A percentile compares a stretch with the other conserved stretches of the same genome.
Conservation (phyloP, 1,139 yeast genomes). For the Candida glucosophila region DNA sequence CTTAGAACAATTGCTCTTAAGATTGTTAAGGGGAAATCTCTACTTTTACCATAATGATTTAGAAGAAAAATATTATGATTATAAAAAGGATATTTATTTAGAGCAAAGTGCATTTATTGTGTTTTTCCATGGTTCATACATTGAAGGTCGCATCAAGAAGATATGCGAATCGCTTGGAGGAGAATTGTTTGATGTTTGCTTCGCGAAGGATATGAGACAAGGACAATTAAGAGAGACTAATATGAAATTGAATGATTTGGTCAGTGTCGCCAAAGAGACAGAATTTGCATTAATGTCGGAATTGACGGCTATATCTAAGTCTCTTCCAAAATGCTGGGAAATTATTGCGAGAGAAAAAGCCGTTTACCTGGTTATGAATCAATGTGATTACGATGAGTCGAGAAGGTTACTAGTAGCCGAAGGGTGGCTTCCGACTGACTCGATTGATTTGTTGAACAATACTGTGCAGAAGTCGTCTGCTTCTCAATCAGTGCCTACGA, state of each 20-base stretch:
- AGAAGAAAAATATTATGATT: constrained; percentile 36
- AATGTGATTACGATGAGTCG: constrained; percentile 56
- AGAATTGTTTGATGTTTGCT: constrained; percentile 30
- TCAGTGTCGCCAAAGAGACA: constrained; percentile 44
- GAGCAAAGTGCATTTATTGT: constrained; percentile 37
- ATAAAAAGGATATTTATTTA: constrained; percentile 21
- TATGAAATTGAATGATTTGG: constrained; percentile 46
- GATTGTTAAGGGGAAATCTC: constrained; percentile 84
- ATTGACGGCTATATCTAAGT: constrained; percentile 63
- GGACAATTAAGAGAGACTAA: constrained; percentile 52
- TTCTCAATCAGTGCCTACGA: constrained; percentile 54
- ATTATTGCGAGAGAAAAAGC: constrained; percentile 65
- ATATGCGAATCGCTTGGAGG: constrained; percentile 42
- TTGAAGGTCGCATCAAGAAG: constrained; percentile 32
- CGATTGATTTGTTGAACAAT: constrained; percentile 28
- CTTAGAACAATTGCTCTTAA: constrained; percentile 85
- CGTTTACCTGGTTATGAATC: constrained; percentile 57
- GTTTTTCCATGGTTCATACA: constrained; percentile 35
- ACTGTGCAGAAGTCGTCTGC: constrained; percentile 22
- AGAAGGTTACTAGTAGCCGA: constrained; percentile 64
- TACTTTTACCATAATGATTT: constrained; percentile 67
- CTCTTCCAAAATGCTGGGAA: constrained; percentile 63
- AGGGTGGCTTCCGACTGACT: constrained; percentile 74
- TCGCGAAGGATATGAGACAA: constrained; percentile 17
- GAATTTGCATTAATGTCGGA: constrained; percentile 62